Evolutionary conservation across 192 early-diverging fungal genomes (phyloP).

Genomic region (Backusella morwellensis): DNA sequence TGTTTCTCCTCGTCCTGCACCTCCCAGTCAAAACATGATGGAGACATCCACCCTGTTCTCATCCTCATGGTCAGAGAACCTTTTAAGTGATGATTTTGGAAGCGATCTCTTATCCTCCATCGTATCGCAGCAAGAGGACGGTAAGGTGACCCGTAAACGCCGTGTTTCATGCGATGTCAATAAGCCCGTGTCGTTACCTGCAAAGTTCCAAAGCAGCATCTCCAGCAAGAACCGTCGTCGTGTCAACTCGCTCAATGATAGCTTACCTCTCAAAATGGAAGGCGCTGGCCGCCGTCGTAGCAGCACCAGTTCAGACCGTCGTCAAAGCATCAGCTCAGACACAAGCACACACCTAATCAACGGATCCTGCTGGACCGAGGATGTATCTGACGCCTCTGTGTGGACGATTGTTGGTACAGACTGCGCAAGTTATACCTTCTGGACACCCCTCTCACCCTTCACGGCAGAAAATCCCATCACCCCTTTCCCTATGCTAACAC

Average conservation of each 20-base stretch:
- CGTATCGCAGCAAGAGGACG: conserved; percentile 7
- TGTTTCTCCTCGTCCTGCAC: conserved; percentile 7
- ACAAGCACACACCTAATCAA: background rate
- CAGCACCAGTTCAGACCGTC: background rate
- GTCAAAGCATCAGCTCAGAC: background rate
- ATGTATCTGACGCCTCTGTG: conserved; percentile 80
- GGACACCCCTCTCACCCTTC: conserved; percentile 26
- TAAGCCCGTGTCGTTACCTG: conserved; percentile 12
- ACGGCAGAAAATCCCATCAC: background rate
- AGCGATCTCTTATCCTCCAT: conserved; percentile 10
- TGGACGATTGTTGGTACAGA: conserved; percentile 92
- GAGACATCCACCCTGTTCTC: background rate
- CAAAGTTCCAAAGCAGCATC: conserved; percentile 1
- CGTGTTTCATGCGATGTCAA: conserved; percentile 38
- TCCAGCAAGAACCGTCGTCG: conserved; percentile 41
- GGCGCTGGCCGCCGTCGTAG: conserved; percentile 7
- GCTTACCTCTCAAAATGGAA: conserved; percentile 10
- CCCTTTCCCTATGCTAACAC: background rate
- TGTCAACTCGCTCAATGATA: conserved; percentile 54
- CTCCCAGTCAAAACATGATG: background rate
- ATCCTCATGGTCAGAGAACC: background rate
- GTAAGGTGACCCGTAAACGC: conserved; percentile 30
- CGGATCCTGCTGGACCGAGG: conserved; percentile 61
- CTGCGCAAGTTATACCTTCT: conserved; percentile 54
- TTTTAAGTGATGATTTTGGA: background rate